Base-by-base conservation (phyloP, 768 basidiomycete genomes). In the Serendipita sp. region DNA sequence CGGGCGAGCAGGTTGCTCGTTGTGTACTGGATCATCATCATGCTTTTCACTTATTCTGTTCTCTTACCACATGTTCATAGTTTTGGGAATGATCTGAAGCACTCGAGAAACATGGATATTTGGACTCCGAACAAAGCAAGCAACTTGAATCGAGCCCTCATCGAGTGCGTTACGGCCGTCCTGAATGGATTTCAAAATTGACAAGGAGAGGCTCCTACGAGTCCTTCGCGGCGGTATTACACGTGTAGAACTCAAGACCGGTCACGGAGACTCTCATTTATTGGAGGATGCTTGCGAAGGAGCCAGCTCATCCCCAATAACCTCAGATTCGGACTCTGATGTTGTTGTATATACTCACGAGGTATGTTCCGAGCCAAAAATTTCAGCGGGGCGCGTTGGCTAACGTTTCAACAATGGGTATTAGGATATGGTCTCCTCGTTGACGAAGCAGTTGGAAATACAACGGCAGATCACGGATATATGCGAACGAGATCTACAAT, bases 301-400 rank as follows among this genome's bases (percentile, higher is more conserved):
- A n/a, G 55, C 23, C 18, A 36, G 33, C 55, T 33, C 27, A n/a
- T 10, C 29, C 11, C 16, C 33, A n/a, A 29, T 37, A n/a, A 5
- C 55, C 16, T 37, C 55, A n/a, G 55, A 60, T 34, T 60, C 55
- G 8, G 36, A 60, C 16, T 23, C 23, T n/a, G 55, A 60, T 27
- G 36, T 60, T 60, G 36, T 60, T 31, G 55, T 60, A 4, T 36
- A 60, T 60, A 60, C 55, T 8, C 55, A 60, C 55, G 29, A 60
- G 55, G 55, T 60, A 8, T 18, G 55, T 37, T n/a, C 31, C 18
- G 8, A 31, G 48, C n/a, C 8, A 18, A 50, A 18, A 50, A 8
- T 50, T 50, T 3, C 48, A 50, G 5, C 48, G 6, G 6, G 40
- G 40, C 48, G n/a, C 48, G 48, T 31, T 50, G 0, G 29, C 48